A percentile compares a stretch with the other conserved stretches of the same genome.
Conservation (phyloP, 306 rosid genomes). For the Trifolium fragiferum region DNA sequence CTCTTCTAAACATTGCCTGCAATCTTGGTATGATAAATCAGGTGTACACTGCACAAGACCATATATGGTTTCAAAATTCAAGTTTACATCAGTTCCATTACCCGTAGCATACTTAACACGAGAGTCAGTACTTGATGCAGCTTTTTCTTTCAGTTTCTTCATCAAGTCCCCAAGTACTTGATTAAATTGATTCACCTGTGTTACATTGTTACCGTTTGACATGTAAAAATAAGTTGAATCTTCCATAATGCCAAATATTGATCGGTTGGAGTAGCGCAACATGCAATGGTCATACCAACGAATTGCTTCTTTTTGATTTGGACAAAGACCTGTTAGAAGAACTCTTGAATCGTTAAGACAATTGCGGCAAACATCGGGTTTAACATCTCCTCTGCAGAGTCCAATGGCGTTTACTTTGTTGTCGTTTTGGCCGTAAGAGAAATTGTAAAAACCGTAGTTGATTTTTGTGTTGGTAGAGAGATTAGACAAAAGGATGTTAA, state of each 20-base stretch:
- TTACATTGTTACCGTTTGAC: background rate
- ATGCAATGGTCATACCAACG: background rate
- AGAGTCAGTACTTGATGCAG: background rate
- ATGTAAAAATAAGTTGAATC: no score
- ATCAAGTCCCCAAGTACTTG: background rate
- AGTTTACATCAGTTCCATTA: background rate
- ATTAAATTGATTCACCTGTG: background rate
- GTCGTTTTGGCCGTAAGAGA: background rate
- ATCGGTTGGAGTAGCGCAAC: background rate
- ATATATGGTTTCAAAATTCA: background rate
- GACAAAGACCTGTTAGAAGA: background rate
- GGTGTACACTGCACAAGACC: constrained; percentile 53
- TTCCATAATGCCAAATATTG: background rate
- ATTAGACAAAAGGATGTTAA: background rate
- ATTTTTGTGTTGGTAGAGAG: background rate
- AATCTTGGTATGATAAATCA: constrained; percentile 33
- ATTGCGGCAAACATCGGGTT: background rate
- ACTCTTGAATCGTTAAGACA: background rate
- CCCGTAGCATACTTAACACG: background rate
- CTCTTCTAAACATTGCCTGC: background rate
- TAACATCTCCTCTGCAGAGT: constrained; percentile 7
- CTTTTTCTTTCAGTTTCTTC: background rate
- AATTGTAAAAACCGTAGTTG: background rate
- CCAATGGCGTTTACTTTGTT: background rate
- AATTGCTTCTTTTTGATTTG: constrained; percentile 18